Evolutionary conservation across 148 eudicot genomes (phyloP).

Genomic region (Fagopyrum esculentum): DNA sequence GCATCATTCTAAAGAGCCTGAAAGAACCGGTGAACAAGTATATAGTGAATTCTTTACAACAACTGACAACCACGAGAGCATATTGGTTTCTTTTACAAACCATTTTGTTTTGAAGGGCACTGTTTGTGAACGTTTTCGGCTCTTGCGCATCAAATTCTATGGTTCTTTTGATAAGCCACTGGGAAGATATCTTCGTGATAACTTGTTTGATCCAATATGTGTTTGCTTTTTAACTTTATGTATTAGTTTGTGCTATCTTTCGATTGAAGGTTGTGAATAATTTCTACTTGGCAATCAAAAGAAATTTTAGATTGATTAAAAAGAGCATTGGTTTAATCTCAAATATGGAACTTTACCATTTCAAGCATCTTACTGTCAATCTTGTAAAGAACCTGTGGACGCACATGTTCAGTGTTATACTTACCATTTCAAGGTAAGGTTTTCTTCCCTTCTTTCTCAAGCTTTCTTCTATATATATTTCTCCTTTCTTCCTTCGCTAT

Average conservation of each 20-base stretch:
- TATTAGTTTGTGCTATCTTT: constrained; percentile 8
- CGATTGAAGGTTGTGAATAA: background rate
- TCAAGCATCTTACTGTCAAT: constrained; percentile 56
- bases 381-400: constrained; percentile 89
- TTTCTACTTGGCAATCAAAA: background rate
- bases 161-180: constrained; percentile 94
- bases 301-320: background rate
- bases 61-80: constrained; percentile 63
- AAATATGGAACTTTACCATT: constrained; percentile 11
- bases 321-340: background rate
- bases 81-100: constrained; percentile 90
- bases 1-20: constrained; percentile 22
- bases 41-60: constrained; percentile 46
- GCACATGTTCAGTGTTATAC: constrained; percentile 89
- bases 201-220: constrained; percentile 79
- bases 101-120: constrained; percentile 77
- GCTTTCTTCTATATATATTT: too few species aligned
- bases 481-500: too few species aligned
- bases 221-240: background rate
- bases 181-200: constrained; percentile 76
- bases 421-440: too few species aligned
- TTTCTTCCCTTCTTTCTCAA: too few species aligned
- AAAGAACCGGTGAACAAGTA: constrained; percentile 35
- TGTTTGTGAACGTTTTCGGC: constrained; percentile 87
- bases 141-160: constrained; percentile 80